Conservation (phyloP, 2,329 filamentous ascomycete genomes). For the Geosmithia flava region DNA sequence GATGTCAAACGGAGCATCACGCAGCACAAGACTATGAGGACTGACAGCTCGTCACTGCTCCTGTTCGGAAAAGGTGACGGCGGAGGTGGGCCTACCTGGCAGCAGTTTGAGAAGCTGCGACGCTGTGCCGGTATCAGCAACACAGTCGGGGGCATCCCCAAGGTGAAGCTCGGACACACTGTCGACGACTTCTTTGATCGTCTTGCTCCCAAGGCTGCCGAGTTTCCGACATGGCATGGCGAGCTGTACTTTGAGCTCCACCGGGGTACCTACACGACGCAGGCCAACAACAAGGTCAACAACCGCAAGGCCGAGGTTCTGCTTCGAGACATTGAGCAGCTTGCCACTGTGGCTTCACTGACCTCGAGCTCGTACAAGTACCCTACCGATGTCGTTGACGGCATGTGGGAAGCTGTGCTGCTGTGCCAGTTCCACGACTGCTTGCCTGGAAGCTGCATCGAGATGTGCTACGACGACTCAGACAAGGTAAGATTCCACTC, state of each 20-base stretch:
- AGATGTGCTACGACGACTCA: constrained; percentile 97
- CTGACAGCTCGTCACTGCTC: constrained; percentile 79
- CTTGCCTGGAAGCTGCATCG: constrained; percentile 85
- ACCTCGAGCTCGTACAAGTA: constrained; percentile 67
- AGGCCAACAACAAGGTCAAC: constrained; percentile 93
- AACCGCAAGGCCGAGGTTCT: constrained; percentile 79
- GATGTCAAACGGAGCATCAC: constrained; percentile 82
- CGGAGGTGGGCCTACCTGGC: constrained; percentile 86
- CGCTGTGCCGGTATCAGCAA: constrained; percentile 87
- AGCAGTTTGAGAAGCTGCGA: constrained; percentile 88
- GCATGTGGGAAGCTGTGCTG: constrained; percentile 88
- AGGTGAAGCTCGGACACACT: constrained; percentile 76
- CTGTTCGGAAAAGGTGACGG: constrained; percentile 97
- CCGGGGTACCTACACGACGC: constrained; percentile 92
- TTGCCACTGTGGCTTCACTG: constrained; percentile 77
- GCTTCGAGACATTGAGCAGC: constrained; percentile 75
- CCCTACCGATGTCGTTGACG: constrained; percentile 84
- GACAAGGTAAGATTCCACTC: constrained; percentile 44
- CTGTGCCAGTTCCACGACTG: constrained; percentile 98
- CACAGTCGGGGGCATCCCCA: constrained; percentile 64
- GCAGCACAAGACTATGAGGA: constrained; percentile 91
- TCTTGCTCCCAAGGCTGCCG: constrained; percentile 64
- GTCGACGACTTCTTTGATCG: constrained; percentile 91
- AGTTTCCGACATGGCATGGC: constrained; percentile 92
- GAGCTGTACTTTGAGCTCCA: constrained; percentile 98